Percentiles rank a stretch among this genome's conserved stretches.
phyloP scores from a whole-genome alignment of 805 yeast genomes.

The Cephaloascus fragrans region DNA sequence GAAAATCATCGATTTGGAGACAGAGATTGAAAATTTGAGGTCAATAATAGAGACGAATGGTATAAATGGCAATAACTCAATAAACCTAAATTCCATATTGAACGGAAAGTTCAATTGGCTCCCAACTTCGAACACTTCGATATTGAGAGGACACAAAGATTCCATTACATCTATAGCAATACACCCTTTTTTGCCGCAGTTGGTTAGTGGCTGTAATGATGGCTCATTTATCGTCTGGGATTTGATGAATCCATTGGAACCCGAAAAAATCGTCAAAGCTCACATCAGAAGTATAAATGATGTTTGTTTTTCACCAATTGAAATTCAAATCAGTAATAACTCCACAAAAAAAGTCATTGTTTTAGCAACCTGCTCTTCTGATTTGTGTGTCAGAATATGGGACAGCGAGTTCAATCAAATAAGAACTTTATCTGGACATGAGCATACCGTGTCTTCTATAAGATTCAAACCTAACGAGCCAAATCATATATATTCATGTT shows the following conservation, averaged over 20 bases:
- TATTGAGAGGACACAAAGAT: slow-evolving; percentile 46
- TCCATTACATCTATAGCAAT: slow-evolving; percentile 54
- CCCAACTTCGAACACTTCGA: slow-evolving; percentile 37
- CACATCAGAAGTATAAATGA: slow-evolving; percentile 65
- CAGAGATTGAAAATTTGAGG: slow-evolving; percentile 38
- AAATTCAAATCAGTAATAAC: slow-evolving; percentile 9
- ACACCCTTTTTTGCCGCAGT: slow-evolving; percentile 64
- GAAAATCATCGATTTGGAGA: slow-evolving; percentile 60
- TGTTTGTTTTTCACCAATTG: slow-evolving; percentile 44
- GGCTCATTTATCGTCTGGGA: slow-evolving; percentile 74
- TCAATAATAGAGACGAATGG: slow-evolving; percentile 28
- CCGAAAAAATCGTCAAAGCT: slow-evolving; percentile 57
- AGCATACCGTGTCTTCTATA: slow-evolving; percentile 69
- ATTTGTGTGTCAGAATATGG: slow-evolving; percentile 61
- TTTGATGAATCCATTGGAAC: slow-evolving; percentile 43
- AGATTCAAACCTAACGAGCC: slow-evolving; percentile 39
- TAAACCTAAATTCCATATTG: not conserved
- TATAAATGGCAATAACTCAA: not conserved
- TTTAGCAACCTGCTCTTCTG: slow-evolving; percentile 43
- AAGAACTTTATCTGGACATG: slow-evolving; percentile 73
- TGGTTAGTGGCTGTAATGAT: slow-evolving; percentile 61
- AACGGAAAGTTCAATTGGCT: slow-evolving; percentile 44
- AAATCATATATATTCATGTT: slow-evolving; percentile 43
- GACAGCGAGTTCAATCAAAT: slow-evolving; percentile 46
- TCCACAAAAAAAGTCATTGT: slow-evolving; percentile 13